A percentile compares a stretch with the other conserved stretches of the same genome.
phyloP scores from a whole-genome alignment of 345 rosid genomes.

The Sonneratia caseolaris region DNA sequence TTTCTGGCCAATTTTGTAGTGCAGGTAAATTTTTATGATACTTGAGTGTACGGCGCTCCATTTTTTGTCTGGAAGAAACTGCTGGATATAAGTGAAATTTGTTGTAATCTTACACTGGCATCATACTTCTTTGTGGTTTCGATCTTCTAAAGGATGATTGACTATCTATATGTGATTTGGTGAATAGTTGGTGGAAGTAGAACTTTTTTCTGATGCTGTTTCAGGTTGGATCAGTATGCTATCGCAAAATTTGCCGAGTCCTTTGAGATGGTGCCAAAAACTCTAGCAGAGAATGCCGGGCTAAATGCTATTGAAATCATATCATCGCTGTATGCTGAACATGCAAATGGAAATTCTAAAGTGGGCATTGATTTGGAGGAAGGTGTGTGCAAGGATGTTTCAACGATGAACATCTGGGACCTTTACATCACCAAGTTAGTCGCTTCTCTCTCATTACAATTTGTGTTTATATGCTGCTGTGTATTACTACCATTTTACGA shows the following conservation, averaged over 20 bases:
- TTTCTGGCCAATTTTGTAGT: not conserved
- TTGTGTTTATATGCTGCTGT: not conserved
- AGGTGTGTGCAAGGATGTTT: slow-evolving; percentile 67
- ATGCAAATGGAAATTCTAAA: slow-evolving; percentile 80
- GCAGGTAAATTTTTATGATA: not conserved
- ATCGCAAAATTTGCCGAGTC: slow-evolving; percentile 92
- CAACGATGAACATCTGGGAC: slow-evolving; percentile 70
- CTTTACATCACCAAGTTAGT: slow-evolving; percentile 75
- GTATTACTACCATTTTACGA: not conserved
- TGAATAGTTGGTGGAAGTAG: not conserved
- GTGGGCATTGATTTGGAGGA: slow-evolving; percentile 83
- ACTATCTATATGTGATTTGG: not conserved
- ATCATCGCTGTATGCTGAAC: slow-evolving; percentile 80
- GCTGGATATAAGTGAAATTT: not conserved
- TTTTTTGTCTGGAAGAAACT: not conserved
- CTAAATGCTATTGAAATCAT: slow-evolving; percentile 93
- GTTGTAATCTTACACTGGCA: not conserved
- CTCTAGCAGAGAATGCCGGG: slow-evolving; percentile 93
- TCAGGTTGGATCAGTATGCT: slow-evolving; percentile 96
- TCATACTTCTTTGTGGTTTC: not conserved
- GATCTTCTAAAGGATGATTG: not conserved
- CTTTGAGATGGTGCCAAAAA: slow-evolving; percentile 91
- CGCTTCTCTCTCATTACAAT: slow-evolving; percentile 1
- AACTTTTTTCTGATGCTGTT: slow-evolving; percentile 6
- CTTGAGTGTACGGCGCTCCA: not conserved